Evolutionary conservation across 768 basidiomycete species (phyloP).

Genomic region (Mycena vulgaris): DNA sequence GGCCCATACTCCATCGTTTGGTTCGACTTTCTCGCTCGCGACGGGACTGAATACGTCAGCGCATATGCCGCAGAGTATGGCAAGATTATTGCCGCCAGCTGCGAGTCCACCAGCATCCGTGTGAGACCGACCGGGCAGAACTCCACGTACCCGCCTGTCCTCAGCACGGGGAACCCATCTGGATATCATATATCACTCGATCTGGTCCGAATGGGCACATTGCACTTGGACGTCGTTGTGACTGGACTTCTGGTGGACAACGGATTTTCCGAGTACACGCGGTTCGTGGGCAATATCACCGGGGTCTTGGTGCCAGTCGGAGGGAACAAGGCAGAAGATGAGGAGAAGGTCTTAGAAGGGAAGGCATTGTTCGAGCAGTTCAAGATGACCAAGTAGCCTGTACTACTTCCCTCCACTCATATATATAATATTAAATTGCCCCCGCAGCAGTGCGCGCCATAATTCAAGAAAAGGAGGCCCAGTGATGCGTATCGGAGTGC

Average conservation of each 20-base stretch:
- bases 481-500: too few species aligned
- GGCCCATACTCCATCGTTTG: slow-evolving; percentile 42
- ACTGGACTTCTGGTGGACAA: background rate
- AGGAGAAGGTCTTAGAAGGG: background rate
- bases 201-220: background rate
- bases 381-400: slow-evolving; percentile 17
- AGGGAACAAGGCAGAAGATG: background rate
- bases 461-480: too few species aligned
- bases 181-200: slow-evolving; percentile 18
- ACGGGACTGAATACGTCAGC: slow-evolving; percentile 28
- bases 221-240: slow-evolving; percentile 13
- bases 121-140: slow-evolving; percentile 7
- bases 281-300: slow-evolving; percentile 20
- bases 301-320: background rate
- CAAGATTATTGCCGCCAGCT: slow-evolving; percentile 24
- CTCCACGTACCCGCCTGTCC: slow-evolving; percentile 9
- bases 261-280: background rate
- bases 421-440: too few species aligned
- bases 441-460: too few species aligned
- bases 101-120: slow-evolving; percentile 1
- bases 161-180: slow-evolving; percentile 13
- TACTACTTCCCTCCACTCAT: too few species aligned
- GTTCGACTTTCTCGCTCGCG: slow-evolving; percentile 32
- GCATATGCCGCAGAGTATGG: slow-evolving; percentile 33
- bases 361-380: slow-evolving; percentile 31